Conservation (phyloP, 129 eudicot genomes). For the Apium graveolens region DNA sequence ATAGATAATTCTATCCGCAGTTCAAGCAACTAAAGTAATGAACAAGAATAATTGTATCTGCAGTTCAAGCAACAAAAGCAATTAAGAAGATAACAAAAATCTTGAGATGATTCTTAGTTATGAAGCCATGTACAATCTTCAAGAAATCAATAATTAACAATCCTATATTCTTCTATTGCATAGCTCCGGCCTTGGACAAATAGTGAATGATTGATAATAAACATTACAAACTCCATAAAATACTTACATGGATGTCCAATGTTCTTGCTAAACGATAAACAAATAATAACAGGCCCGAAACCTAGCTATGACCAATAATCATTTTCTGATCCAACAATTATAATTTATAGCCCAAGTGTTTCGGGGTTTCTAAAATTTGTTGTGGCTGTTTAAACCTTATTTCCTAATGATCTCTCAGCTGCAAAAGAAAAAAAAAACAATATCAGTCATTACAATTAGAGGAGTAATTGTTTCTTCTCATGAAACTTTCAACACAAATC, state of each 20-base stretch:
- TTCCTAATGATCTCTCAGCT: conserved; percentile 23
- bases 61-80: background rate
- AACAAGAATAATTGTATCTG: background rate
- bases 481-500: background rate
- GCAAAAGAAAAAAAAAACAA: conserved; percentile 11
- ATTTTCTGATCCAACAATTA: conserved; percentile 21
- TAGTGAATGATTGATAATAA: background rate
- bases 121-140: background rate
- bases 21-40: background rate
- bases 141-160: too few species aligned
- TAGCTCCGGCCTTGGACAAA: background rate
- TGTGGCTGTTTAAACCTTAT: conserved; percentile 19
- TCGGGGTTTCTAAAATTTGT: background rate
- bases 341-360: conserved; percentile 14
- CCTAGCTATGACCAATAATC: background rate
- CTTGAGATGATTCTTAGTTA: background rate
- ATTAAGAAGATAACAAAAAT: background rate
- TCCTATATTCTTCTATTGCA: background rate
- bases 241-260: background rate
- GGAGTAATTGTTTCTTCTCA: background rate
- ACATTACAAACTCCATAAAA: background rate
- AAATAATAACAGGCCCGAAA: background rate
- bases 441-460: background rate
- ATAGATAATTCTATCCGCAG: background rate
- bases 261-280: background rate